A percentile compares a stretch with the other conserved stretches of the same genome.
Evolutionary conservation across 306 rosid genomes (phyloP).

Genomic region (Prosopis cineraria): DNA sequence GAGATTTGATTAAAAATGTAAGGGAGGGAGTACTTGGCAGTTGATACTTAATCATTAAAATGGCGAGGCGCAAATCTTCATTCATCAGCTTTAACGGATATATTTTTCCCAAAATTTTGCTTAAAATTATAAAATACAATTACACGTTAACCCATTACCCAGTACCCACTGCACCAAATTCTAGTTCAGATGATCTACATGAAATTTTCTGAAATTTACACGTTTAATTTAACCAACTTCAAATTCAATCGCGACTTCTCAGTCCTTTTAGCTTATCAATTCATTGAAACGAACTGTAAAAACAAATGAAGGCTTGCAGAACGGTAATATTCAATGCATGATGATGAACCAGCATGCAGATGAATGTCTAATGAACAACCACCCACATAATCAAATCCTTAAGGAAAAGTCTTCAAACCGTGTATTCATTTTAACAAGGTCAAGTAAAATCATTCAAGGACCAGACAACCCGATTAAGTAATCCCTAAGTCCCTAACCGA

Average conservation of each 20-base stretch:
- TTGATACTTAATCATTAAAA: no score
- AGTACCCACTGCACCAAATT: no score
- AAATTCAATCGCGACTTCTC: no score
- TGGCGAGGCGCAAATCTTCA: background rate
- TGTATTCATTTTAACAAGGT: background rate
- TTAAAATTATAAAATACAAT: background rate
- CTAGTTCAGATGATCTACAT: background rate
- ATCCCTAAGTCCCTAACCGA: no score
- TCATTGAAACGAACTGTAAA: background rate
- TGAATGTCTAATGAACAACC: background rate
- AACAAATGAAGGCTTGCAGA: background rate
- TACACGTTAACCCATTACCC: no score
- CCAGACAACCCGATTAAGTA: background rate
- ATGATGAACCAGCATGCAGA: background rate
- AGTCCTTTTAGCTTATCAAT: background rate
- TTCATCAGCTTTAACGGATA: background rate
- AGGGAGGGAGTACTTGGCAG: no score
- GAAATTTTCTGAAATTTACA: no score
- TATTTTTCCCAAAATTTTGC: background rate
- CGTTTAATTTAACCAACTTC: no score
- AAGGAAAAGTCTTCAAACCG: background rate
- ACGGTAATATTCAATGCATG: background rate
- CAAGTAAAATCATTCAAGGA: background rate
- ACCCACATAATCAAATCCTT: no score
- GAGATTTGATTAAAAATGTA: no score